Evolutionary conservation across 164 flowering plant species (phyloP).

Genomic region (Vitis rotundifolia): DNA sequence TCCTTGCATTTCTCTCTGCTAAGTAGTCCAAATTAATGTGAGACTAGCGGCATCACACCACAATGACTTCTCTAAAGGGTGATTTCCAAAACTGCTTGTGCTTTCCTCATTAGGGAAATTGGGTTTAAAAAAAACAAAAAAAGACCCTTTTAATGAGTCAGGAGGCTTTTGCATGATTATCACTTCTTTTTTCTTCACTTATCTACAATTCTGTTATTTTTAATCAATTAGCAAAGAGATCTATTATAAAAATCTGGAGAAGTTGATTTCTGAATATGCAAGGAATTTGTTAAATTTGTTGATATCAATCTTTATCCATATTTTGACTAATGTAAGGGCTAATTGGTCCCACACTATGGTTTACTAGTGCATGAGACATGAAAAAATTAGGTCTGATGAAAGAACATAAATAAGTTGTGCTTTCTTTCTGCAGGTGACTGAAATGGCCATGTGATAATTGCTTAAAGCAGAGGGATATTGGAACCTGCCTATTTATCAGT

Average conservation of each 20-base stretch:
- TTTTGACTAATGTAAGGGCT: background rate
- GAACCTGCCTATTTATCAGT: background rate
- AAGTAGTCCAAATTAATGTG: too few species aligned
- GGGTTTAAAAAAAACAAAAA: too few species aligned
- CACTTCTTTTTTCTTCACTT: too few species aligned
- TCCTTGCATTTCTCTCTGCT: too few species aligned
- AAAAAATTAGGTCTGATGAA: background rate
- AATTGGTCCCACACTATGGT: background rate
- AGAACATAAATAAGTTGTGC: background rate
- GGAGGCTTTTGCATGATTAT: too few species aligned
- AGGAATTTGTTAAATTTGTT: background rate
- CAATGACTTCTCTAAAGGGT: too few species aligned
- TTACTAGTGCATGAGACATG: background rate
- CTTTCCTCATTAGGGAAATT: too few species aligned
- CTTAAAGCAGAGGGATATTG: background rate
- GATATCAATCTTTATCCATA: background rate
- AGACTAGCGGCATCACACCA: too few species aligned
- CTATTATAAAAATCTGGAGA: background rate
- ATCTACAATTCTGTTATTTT: too few species aligned
- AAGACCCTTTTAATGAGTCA: too few species aligned
- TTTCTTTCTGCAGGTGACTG: constrained; percentile 2
- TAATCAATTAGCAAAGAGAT: background rate
- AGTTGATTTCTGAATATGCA: background rate
- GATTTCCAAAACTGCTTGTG: too few species aligned
- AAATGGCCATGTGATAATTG: background rate